Percentiles rank a stretch among this genome's conserved stretches.
These are phyloP conservation scores for Dendryphion nanum DNA, from an alignment of 2,329 filamentous ascomycete genomes.

Conservation along the genomic window DNA sequence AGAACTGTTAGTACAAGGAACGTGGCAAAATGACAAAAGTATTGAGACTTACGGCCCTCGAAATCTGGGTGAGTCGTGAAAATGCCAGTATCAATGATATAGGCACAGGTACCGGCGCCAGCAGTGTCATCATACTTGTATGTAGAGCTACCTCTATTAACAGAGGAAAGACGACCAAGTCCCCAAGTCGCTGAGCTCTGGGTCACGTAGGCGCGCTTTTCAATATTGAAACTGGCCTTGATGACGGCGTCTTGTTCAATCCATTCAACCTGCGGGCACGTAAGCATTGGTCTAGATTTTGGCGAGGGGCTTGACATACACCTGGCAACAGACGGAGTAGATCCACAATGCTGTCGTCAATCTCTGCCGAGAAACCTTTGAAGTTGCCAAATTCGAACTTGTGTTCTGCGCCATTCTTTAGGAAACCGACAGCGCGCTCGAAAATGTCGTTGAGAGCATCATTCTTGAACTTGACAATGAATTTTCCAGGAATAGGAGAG, in stretches of 20 bases:
- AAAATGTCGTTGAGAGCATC: constrained; percentile 27
- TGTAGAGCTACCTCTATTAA: constrained; percentile 22
- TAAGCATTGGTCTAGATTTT: background rate
- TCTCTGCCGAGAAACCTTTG: constrained; percentile 40
- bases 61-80: constrained; percentile 50
- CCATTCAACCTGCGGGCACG: constrained; percentile 31
- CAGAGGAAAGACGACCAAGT: constrained; percentile 42
- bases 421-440: constrained; percentile 22
- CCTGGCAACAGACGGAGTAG: constrained; percentile 4
- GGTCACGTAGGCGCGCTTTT: constrained; percentile 37
- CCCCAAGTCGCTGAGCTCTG: constrained; percentile 43
- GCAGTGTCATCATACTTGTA: constrained; percentile 43
- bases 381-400: constrained; percentile 40
- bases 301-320: background rate
- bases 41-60: constrained; percentile 30
- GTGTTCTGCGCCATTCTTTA: constrained; percentile 29
- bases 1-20: background rate
- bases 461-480: constrained; percentile 48
- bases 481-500: constrained; percentile 41
- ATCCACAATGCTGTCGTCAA: constrained; percentile 19
- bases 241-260: constrained; percentile 42
- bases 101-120: constrained; percentile 50
- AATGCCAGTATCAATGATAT: constrained; percentile 67
- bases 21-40: background rate
- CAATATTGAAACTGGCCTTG: constrained; percentile 12